Conservation (phyloP, 768 basidiomycete species). For the Kwoniella sp. region DNA sequence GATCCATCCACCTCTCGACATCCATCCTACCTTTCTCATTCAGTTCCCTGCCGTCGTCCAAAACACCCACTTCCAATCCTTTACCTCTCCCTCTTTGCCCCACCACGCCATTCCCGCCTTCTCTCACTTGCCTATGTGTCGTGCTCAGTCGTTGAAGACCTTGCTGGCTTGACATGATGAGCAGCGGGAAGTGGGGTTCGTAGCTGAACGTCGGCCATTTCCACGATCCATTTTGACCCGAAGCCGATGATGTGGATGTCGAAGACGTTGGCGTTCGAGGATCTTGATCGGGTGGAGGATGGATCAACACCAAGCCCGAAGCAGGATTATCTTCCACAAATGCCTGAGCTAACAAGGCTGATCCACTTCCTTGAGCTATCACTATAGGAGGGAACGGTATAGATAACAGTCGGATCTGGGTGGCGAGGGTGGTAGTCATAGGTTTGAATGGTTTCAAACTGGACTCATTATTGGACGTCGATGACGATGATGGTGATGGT, state of each 20-base stretch:
- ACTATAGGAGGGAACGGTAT: constrained; percentile 56
- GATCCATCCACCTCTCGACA: constrained; percentile 39
- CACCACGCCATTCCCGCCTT: constrained; percentile 4
- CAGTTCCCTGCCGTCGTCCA: constrained; percentile 48
- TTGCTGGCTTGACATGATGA: constrained; percentile 58
- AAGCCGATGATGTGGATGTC: not conserved
- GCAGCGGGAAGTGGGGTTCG: constrained; percentile 67
- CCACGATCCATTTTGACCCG: not conserved
- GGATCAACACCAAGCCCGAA: constrained; percentile 65
- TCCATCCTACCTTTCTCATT: constrained; percentile 17
- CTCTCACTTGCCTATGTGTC: constrained; percentile 58
- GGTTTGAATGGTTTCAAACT: constrained; percentile 6
- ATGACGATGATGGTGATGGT: not conserved
- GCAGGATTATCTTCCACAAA: constrained; percentile 72
- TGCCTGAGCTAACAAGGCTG: constrained; percentile 65
- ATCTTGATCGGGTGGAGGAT: constrained; percentile 59
- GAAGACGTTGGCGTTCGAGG: constrained; percentile 39
- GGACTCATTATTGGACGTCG: not conserved
- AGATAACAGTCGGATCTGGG: constrained; percentile 50
- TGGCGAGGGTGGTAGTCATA: constrained; percentile 38
- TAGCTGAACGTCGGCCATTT: constrained; percentile 63
- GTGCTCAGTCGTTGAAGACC: constrained; percentile 56
- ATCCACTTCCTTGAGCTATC: constrained; percentile 31
- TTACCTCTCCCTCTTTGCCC: constrained; percentile 54
- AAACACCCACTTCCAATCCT: constrained; percentile 42